Evolutionary conservation across 2,329 filamentous ascomycete genomes (phyloP).

Genomic region (Cordyceps sp.): DNA sequence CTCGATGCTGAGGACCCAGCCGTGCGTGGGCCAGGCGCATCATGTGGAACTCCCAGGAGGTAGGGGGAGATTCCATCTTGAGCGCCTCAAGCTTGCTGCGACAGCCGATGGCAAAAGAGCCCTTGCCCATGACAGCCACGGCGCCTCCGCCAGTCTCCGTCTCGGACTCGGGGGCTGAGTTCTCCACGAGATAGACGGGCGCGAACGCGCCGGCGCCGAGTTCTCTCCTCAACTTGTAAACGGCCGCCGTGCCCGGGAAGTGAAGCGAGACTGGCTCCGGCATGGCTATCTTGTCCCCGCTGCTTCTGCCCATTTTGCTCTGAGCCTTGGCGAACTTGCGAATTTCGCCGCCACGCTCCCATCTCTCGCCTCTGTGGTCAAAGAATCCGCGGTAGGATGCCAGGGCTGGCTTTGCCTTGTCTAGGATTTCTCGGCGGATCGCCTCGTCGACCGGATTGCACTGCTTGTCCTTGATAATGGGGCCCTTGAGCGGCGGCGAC

Average conservation of each 20-base stretch:
- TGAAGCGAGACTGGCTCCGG: constrained; percentile 46
- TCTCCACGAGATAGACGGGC: constrained; percentile 83
- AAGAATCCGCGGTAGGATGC: constrained; percentile 64
- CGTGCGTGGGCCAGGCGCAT: constrained; percentile 69
- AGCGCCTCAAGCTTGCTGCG: constrained; percentile 61
- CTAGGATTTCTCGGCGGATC: constrained; percentile 59
- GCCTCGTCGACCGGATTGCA: constrained; percentile 80
- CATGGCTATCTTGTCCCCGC: constrained; percentile 44
- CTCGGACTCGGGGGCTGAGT: constrained; percentile 33
- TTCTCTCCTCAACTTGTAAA: constrained; percentile 68
- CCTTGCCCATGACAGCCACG: constrained; percentile 47
- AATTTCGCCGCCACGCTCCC: constrained; percentile 57
- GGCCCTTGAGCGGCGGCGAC: constrained; percentile 37
- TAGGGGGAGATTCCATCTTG: constrained; percentile 85
- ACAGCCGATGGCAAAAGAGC: constrained; percentile 36
- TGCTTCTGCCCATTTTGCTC: constrained; percentile 35
- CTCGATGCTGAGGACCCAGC: constrained; percentile 53
- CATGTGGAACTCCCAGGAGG: constrained; percentile 92
- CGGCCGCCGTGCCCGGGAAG: constrained; percentile 46
- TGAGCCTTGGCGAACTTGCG: constrained; percentile 62
- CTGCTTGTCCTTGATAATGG: constrained; percentile 64
- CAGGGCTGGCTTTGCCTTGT: constrained; percentile 56
- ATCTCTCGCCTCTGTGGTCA: constrained; percentile 48
- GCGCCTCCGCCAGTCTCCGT: constrained; percentile 25
- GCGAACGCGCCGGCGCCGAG: constrained; percentile 89